Conservation (phyloP, 768 basidiomycete genomes). For the Pleurotus citrinopileatus region DNA sequence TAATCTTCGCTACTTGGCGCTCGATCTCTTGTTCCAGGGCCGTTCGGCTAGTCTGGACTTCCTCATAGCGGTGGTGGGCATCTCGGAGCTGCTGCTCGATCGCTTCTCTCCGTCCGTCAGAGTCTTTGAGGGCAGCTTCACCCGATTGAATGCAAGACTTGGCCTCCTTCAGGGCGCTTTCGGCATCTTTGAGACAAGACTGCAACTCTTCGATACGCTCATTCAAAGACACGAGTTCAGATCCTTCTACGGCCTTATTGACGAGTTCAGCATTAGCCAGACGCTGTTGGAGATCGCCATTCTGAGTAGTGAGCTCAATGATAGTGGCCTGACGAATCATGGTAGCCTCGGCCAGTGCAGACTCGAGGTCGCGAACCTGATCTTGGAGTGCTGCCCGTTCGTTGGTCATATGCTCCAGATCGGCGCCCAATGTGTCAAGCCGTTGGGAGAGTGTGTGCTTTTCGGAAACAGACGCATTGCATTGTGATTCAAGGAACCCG, state of each 20-base stretch:
- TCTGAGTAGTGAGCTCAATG: constrained; percentile 23
- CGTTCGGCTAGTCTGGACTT: background rate
- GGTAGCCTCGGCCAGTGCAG: constrained; percentile 16
- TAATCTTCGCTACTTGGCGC: background rate
- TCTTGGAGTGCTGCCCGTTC: constrained; percentile 14
- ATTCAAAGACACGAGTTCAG: constrained; percentile 27
- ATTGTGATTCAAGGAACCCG: constrained; percentile 9
- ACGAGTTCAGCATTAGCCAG: constrained; percentile 23
- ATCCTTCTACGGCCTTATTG: constrained; percentile 20
- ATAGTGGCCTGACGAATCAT: constrained; percentile 22
- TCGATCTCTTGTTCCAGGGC: background rate
- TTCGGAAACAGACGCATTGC: constrained; percentile 7
- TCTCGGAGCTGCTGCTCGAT: background rate
- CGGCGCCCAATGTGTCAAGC: background rate
- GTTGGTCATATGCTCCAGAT: background rate
- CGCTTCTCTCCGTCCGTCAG: background rate
- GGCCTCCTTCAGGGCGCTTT: background rate
- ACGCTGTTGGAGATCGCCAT: constrained; percentile 24
- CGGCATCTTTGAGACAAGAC: background rate
- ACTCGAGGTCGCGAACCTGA: constrained; percentile 19
- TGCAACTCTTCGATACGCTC: constrained; percentile 23
- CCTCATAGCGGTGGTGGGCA: background rate
- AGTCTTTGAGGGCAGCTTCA: background rate
- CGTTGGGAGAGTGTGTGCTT: constrained; percentile 6
- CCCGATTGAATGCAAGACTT: background rate